Evolutionary conservation across 371 early-diverging fungal genomes (phyloP).

Genomic region (Zancudomyces culisetae): DNA sequence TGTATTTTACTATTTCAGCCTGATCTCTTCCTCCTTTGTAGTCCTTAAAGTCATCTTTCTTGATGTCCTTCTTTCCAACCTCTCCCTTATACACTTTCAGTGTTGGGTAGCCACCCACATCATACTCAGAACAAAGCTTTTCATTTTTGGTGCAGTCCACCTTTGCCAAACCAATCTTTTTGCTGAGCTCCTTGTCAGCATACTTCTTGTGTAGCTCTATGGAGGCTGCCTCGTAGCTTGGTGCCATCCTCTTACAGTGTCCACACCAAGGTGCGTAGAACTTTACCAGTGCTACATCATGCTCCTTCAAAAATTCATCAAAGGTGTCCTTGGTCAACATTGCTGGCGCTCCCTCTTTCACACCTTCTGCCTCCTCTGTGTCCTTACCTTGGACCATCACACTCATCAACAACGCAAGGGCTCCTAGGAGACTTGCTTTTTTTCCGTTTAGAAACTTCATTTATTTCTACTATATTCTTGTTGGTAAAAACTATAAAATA

Average conservation of each 20-base stretch:
- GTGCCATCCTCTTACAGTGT: slow-evolving; percentile 83
- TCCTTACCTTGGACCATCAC: background rate
- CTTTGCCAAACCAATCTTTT: slow-evolving; percentile 57
- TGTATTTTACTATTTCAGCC: slow-evolving; percentile 63
- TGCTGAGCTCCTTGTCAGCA: background rate
- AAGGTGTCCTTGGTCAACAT: slow-evolving; percentile 45
- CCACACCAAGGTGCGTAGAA: slow-evolving; percentile 94
- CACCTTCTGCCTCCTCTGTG: slow-evolving; percentile 16
- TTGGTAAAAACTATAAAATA: too few species aligned
- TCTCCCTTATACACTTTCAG: slow-evolving; percentile 63
- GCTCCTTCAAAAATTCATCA: slow-evolving; percentile 30
- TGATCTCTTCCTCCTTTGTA: slow-evolving; percentile 73
- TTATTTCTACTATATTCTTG: too few species aligned
- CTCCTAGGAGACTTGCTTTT: background rate
- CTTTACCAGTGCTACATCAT: slow-evolving; percentile 69
- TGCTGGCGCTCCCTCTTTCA: slow-evolving; percentile 47
- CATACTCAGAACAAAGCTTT: slow-evolving; percentile 56
- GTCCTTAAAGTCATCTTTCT: slow-evolving; percentile 31
- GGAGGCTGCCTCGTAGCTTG: slow-evolving; percentile 82
- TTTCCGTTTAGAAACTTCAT: background rate
- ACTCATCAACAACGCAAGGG: background rate
- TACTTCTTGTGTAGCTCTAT: slow-evolving; percentile 41
- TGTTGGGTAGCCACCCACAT: slow-evolving; percentile 81
- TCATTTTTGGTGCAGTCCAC: slow-evolving; percentile 86
- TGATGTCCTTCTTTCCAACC: slow-evolving; percentile 26